Percentiles rank a stretch among this genome's conserved stretches.
Evolutionary conservation across 192 early-diverging fungal genomes (phyloP).

Genomic region (Coemansia sp.): DNA sequence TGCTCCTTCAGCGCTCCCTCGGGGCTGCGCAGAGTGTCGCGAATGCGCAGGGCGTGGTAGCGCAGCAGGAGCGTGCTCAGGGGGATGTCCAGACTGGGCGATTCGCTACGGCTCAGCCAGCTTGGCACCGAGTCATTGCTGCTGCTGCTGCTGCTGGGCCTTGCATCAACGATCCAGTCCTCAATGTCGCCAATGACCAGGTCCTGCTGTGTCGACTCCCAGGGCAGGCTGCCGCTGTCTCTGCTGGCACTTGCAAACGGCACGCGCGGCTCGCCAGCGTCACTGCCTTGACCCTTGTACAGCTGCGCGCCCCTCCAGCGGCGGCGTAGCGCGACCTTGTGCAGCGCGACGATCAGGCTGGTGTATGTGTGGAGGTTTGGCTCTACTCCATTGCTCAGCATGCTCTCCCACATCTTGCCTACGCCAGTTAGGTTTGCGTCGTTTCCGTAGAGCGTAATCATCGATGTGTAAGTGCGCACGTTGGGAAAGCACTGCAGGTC

Average conservation of each 20-base stretch:
- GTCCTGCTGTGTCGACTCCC: slow-evolving; percentile 37
- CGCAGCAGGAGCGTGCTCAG: slow-evolving; percentile 48
- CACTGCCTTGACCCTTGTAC: background rate
- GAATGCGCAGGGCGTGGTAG: slow-evolving; percentile 38
- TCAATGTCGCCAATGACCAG: slow-evolving; percentile 33
- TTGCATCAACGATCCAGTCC: slow-evolving; percentile 20
- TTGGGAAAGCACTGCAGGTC: slow-evolving; percentile 51
- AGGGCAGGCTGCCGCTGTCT: background rate
- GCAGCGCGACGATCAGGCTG: slow-evolving; percentile 38
- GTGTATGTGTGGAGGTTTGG: slow-evolving; percentile 51
- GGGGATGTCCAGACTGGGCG: slow-evolving; percentile 35
- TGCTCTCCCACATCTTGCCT: slow-evolving; percentile 32
- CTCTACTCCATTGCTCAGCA: slow-evolving; percentile 37
- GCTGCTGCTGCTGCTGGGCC: background rate
- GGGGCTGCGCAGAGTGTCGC: slow-evolving; percentile 18
- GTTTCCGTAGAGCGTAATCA: slow-evolving; percentile 48
- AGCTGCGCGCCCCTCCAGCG: slow-evolving; percentile 23
- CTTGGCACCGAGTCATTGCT: background rate
- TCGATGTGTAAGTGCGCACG: slow-evolving; percentile 49
- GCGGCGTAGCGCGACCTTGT: slow-evolving; percentile 44
- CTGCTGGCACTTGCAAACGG: background rate
- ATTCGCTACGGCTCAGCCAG: background rate
- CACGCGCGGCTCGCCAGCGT: background rate
- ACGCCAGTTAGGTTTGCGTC: slow-evolving; percentile 29
- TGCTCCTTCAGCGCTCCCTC: background rate